Percentiles rank a stretch among this genome's conserved stretches.
Evolutionary conservation across 257 asterid species (phyloP).

Genomic region (Nicotiana knightiana): DNA sequence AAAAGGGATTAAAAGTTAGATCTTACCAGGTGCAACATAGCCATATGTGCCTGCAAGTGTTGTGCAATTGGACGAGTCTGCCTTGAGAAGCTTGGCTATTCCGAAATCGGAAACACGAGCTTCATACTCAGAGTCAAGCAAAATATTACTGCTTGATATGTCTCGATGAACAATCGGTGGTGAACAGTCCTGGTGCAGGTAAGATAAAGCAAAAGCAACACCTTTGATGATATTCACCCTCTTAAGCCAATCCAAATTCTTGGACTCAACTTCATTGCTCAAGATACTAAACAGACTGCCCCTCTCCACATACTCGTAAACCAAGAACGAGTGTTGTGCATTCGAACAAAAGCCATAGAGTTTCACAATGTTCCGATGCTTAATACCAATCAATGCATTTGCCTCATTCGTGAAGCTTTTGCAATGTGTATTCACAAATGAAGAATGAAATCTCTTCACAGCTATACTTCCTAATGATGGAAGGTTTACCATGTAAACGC

Average conservation of each 20-base stretch:
- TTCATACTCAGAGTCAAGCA: background rate
- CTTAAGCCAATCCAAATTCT: background rate
- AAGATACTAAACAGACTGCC: background rate
- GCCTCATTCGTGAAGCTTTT: background rate
- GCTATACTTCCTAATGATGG: background rate
- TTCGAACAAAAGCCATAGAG: conserved; percentile 6
- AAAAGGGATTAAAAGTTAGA: background rate
- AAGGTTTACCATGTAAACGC: background rate
- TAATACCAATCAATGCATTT: background rate
- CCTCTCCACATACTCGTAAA: conserved; percentile 8
- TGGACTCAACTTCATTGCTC: background rate
- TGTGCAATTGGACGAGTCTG: background rate
- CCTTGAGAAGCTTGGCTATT: background rate
- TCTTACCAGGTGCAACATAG: background rate
- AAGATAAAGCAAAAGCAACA: background rate
- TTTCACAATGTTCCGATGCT: conserved; percentile 3
- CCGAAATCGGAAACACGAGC: background rate
- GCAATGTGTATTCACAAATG: background rate
- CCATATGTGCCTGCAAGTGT: background rate
- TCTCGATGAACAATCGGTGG: background rate
- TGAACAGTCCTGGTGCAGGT: background rate
- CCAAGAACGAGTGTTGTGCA: background rate
- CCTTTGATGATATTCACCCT: conserved; percentile 6
- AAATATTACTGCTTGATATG: background rate
- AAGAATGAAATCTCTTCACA: conserved; percentile 5